These are phyloP conservation scores for Suillus luteus DNA, from an alignment of 768 basidiomycete species.

Conservation along the genomic window DNA sequence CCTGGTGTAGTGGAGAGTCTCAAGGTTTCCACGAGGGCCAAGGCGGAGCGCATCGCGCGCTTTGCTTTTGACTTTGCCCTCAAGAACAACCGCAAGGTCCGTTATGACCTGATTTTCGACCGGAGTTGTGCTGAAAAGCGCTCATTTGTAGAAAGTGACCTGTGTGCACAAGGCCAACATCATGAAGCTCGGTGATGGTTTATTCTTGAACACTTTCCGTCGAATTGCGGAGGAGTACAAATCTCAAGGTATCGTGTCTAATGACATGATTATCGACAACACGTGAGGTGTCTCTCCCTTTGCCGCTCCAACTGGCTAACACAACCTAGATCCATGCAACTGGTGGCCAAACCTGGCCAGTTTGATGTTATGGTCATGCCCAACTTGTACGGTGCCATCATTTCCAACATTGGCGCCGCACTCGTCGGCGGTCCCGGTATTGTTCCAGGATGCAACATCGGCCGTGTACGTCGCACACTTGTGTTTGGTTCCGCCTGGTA, in stretches of 20 bases:
- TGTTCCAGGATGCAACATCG: conserved; percentile 97
- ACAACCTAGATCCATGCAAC: conserved; percentile 87
- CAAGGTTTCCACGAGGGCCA: conserved; percentile 94
- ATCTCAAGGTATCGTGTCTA: conserved; percentile 85
- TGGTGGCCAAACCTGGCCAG: conserved; percentile 92
- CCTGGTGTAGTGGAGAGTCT: conserved; percentile 98
- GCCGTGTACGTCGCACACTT: conserved; percentile 59
- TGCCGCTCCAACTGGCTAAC: background rate
- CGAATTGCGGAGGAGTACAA: conserved; percentile 96
- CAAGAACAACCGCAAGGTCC: conserved; percentile 96
- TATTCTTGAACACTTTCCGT: conserved; percentile 98
- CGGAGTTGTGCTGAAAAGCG: conserved; percentile 9
- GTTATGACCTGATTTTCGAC: conserved; percentile 16
- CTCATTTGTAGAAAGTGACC: conserved; percentile 84
- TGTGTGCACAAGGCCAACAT: conserved; percentile 99
- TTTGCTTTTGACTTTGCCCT: conserved; percentile 99
- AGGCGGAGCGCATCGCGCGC: conserved; percentile 93
- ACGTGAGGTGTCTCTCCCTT: conserved; percentile 54
- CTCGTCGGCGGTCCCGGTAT: conserved; percentile 98
- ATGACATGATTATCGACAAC: conserved; percentile 99
- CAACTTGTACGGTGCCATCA: conserved; percentile 94
- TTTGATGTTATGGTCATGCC: conserved; percentile 99
- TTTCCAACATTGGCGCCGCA: conserved; percentile 97
- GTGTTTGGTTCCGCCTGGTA: conserved; percentile 3
- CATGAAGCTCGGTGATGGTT: conserved; percentile 99